phyloP scores from a whole-genome alignment of 768 basidiomycete species.

The Boletus rubescentipes region DNA sequence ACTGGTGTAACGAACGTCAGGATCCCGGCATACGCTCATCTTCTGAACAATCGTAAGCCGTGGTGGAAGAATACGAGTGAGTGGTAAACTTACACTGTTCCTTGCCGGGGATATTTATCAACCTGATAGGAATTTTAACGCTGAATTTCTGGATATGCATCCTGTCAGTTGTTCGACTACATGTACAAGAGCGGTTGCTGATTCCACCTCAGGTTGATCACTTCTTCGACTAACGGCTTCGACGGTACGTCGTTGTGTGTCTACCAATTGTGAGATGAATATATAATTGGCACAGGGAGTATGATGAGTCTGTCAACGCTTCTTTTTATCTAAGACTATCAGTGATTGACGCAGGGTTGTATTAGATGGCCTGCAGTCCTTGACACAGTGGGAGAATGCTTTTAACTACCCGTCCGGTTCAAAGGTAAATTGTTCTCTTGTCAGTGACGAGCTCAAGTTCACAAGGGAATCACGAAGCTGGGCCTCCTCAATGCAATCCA shows the following conservation, averaged over 20 bases:
- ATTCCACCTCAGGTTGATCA: not conserved
- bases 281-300: not conserved
- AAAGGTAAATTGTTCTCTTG: not conserved
- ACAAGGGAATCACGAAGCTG: not conserved
- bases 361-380: conserved; percentile 1
- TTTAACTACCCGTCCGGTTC: not conserved
- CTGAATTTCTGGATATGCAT: conserved; percentile 4
- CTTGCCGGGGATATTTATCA: too few species aligned
- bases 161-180: not conserved
- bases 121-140: not conserved
- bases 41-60: not conserved
- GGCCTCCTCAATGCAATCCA: conserved; percentile 1
- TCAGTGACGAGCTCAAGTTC: not conserved
- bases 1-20: not conserved
- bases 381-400: not conserved
- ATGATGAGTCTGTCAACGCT: conserved; percentile 1
- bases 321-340: not conserved
- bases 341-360: not conserved
- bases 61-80: not conserved
- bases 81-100: too few species aligned
- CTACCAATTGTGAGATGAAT: not conserved
- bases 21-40: not conserved
- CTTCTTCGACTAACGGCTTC: not conserved
- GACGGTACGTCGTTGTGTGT: conserved; percentile 1
- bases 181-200: not conserved